These are phyloP conservation scores for Cantharellus anzutake DNA, from an alignment of 768 basidiomycete genomes.

Conservation along the genomic window DNA sequence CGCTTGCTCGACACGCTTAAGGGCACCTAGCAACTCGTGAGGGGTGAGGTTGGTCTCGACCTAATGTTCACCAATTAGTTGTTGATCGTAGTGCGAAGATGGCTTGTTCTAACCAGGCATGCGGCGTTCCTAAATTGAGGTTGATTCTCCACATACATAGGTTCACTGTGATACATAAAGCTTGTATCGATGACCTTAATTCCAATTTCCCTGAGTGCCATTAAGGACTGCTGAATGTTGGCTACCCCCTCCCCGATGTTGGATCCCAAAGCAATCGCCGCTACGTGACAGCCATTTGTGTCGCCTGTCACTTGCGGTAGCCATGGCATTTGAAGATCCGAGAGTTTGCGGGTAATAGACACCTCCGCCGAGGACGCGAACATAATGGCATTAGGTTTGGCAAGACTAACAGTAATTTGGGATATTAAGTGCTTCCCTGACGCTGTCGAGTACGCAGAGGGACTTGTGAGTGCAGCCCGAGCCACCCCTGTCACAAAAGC, in stretches of 20 bases:
- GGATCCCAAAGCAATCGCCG: conserved; percentile 67
- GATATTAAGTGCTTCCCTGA: conserved; percentile 2
- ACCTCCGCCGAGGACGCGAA: conserved; percentile 49
- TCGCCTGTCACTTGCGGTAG: neutral
- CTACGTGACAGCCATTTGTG: conserved; percentile 17
- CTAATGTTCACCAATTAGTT: conserved; percentile 22
- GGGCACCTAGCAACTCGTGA: conserved; percentile 30
- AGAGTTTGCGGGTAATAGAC: conserved; percentile 27
- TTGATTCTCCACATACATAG: conserved; percentile 93
- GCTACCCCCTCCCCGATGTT: conserved; percentile 77
- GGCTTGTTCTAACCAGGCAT: conserved; percentile 45
- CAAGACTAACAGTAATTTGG: conserved; percentile 33
- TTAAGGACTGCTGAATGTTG: conserved; percentile 64
- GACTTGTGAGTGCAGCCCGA: conserved; percentile 21
- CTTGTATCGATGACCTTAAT: conserved; percentile 51
- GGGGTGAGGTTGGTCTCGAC: conserved; percentile 57
- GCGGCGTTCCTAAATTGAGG: conserved; percentile 78
- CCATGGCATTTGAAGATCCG: conserved; percentile 7
- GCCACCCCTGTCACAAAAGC: conserved; percentile 43
- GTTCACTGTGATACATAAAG: conserved; percentile 80
- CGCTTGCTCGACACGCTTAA: conserved; percentile 52
- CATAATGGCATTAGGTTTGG: conserved; percentile 54
- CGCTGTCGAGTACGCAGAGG: conserved; percentile 2
- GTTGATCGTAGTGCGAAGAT: neutral
- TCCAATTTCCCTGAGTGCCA: conserved; percentile 35